Conservation (phyloP, 2,329 filamentous ascomycete species). For the Magnaporthiopsis poae region DNA sequence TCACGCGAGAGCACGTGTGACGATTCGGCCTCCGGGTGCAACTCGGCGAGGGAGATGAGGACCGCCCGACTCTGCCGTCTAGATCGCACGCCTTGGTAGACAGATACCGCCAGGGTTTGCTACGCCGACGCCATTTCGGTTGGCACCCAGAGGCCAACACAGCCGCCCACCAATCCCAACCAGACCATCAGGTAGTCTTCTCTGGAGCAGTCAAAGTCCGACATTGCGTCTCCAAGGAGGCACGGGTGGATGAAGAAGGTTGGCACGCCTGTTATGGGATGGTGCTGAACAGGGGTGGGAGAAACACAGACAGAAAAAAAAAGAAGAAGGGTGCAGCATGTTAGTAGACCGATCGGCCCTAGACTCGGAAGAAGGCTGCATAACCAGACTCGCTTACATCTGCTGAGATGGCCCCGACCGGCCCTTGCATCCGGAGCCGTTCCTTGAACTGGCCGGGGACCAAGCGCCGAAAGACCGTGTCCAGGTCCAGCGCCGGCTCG, state of each 20-base stretch:
- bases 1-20: not conserved
- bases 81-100: not conserved
- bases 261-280: slow-evolving; percentile 69
- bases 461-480: slow-evolving; percentile 60
- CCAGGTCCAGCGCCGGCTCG: slow-evolving; percentile 50
- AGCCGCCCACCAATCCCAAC: slow-evolving; percentile 76
- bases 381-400: slow-evolving; percentile 47
- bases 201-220: slow-evolving; percentile 49
- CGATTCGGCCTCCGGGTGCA: slow-evolving; percentile 9
- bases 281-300: slow-evolving; percentile 50
- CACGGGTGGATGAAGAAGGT: slow-evolving; percentile 91
- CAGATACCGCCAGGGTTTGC: not conserved
- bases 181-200: slow-evolving; percentile 74
- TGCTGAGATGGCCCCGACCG: slow-evolving; percentile 64
- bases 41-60: not conserved
- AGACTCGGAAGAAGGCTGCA: not conserved
- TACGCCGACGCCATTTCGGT: slow-evolving; percentile 48
- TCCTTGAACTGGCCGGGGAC: slow-evolving; percentile 58
- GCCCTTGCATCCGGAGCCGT: slow-evolving; percentile 49
- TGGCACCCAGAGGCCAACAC: slow-evolving; percentile 70
- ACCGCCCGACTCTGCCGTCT: not conserved
- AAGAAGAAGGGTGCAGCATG: slow-evolving; percentile 10
- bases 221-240: slow-evolving; percentile 73
- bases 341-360: not conserved
- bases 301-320: slow-evolving; percentile 20